Percentiles rank a stretch among this genome's conserved stretches.
phyloP scores from a whole-genome alignment of 768 basidiomycete genomes.

The Leucogyrophana mollusca region DNA sequence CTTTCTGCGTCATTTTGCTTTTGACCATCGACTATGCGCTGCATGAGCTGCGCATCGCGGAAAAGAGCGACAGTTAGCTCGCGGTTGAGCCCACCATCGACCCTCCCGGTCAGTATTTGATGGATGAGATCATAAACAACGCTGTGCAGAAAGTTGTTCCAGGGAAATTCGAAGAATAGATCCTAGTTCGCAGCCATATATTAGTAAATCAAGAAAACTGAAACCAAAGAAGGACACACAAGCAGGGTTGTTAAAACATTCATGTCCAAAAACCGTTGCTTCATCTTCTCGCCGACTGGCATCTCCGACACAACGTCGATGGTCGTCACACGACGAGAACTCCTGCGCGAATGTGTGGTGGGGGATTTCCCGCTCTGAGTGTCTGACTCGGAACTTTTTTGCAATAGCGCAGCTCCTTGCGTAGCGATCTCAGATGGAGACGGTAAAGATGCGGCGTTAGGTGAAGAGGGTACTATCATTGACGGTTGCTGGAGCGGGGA shows the following conservation, averaged over 20 bases:
- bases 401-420: slow-evolving; percentile 24
- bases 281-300: slow-evolving; percentile 77
- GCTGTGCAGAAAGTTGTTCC: slow-evolving; percentile 98
- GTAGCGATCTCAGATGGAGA: slow-evolving; percentile 28
- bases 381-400: slow-evolving; percentile 27
- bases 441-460: slow-evolving; percentile 28
- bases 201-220: neutral
- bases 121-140: slow-evolving; percentile 95
- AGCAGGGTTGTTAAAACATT: slow-evolving; percentile 74
- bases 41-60: slow-evolving; percentile 79
- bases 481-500: slow-evolving; percentile 31
- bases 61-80: slow-evolving; percentile 84
- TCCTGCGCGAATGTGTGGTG: slow-evolving; percentile 52
- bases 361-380: slow-evolving; percentile 29
- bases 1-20: slow-evolving; percentile 72
- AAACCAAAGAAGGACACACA: slow-evolving; percentile 47
- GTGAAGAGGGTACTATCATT: slow-evolving; percentile 26
- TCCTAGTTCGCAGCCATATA: slow-evolving; percentile 48
- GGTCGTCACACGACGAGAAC: slow-evolving; percentile 45
- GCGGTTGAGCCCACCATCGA: slow-evolving; percentile 81
- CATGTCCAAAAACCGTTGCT: slow-evolving; percentile 72
- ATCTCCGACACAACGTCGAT: slow-evolving; percentile 36
- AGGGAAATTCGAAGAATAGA: slow-evolving; percentile 92
- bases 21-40: slow-evolving; percentile 87
- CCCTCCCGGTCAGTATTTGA: slow-evolving; percentile 87